A percentile compares a stretch with the other conserved stretches of the same genome.
These are phyloP conservation scores for Rubia peregrina DNA, from an alignment of 305 asterid species.

Conservation along the genomic window DNA sequence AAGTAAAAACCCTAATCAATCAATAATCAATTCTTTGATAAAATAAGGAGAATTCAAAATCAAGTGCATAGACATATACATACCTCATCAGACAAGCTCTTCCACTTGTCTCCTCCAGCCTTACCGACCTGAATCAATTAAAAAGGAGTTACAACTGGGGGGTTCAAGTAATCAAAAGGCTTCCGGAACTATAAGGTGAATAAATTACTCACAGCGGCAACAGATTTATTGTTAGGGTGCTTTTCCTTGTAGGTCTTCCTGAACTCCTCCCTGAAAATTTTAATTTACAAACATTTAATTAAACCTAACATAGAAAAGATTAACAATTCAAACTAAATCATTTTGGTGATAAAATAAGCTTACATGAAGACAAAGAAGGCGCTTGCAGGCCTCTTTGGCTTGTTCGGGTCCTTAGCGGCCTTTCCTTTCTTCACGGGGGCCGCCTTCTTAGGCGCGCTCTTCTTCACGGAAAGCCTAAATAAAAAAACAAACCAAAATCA, in stretches of 20 bases:
- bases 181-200: background rate
- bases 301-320: background rate
- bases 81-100: conserved; percentile 29
- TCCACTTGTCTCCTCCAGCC: conserved; percentile 46
- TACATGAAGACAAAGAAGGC: conserved; percentile 95
- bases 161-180: background rate
- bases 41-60: too few species aligned
- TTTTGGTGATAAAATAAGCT: background rate
- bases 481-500: conserved; percentile 12
- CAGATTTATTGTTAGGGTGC: conserved; percentile 75
- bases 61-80: background rate
- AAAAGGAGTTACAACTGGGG: background rate
- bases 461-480: conserved; percentile 69
- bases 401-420: conserved; percentile 87
- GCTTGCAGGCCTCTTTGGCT: conserved; percentile 93
- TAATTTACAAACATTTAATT: background rate
- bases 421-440: conserved; percentile 30
- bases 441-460: conserved; percentile 46
- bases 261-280: conserved; percentile 63
- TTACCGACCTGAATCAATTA: conserved; percentile 30
- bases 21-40: background rate
- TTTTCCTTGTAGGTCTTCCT: conserved; percentile 63
- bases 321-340: background rate
- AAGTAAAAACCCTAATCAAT: background rate
- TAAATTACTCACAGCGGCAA: conserved; percentile 55